Evolutionary conservation across 441 rosid species (phyloP), one percentile per base, ranked within the genome.

Genomic region (Adansonia rubrostipa): DNA sequence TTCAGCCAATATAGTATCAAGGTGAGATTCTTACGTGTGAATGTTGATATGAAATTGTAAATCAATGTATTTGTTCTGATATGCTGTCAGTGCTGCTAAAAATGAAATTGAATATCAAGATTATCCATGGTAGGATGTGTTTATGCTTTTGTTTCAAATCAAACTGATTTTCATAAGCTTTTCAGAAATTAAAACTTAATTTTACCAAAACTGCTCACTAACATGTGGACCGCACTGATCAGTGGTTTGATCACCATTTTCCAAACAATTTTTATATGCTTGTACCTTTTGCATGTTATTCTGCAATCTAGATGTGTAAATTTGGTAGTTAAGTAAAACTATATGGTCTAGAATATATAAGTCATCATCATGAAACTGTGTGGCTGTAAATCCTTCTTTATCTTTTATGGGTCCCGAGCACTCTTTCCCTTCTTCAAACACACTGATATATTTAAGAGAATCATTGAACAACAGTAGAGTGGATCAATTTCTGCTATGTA

Each of bases 1-100:
- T 92, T 89, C 99, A 42, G 98, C 98, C 84, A 97, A 97, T 87
- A 93, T 97, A 81, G 97, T 97, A 73, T 94, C 98, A 79, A 94
- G 98, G 98, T 92, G 79, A 77, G 84, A 54, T 68, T 78, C 13
- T 64, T 80, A 51, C 28, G 22, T 74, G 62, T 70, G 40, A 69
- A 71, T 14, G 66, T 53, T 24, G 67, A 51, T 22, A n/a, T 17
- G 20, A 56, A n/a, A 56, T 56, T 71, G 64, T 67, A 5, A 0
- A 36, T 36, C 42, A 36, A 54, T 56, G 67, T 7, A 76, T 76
- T 62, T n/a, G 4, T 24, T 48, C 47, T 75, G 61, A 63, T 28
- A 24, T 63, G 48, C 47, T 48, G 4, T 47, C 3, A 28, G 36
- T 63, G 33, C 66, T 63, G 78, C 6, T 63, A 63, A 61, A 45